Base-by-base conservation (phyloP, 2,329 filamentous ascomycete genomes). In the Cordyceps tenuipes region DNA sequence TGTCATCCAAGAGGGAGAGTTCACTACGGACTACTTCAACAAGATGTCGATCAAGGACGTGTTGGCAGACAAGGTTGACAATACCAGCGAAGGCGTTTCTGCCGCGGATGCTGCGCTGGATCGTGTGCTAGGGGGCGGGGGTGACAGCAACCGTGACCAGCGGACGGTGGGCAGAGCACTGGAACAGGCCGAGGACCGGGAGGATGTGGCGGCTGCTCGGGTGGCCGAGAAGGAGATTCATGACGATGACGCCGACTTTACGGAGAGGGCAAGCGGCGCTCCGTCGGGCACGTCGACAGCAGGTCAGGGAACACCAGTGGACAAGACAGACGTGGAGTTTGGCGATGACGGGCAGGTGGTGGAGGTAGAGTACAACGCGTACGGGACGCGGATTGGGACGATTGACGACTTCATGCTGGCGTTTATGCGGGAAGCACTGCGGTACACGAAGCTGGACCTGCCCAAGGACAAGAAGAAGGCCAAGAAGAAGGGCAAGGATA, bases 1-100 rank as follows among this genome's bases (percentile, higher is more conserved):
- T 8, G 92, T 99, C 60, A 99, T 99, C 66, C 95, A 99, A 70
- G 94, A 97, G 71, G 94, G 94, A 63, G 91, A 93, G 65, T 99
- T 99, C 72, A 99, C 93, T 0, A 99, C 94, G 0, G 94, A 99
- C 68, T 92, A 96, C 71, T 93, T 96, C 74, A 91, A 91, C 67
- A 91, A 88, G 67, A 78, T 89, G 48, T 92, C 65, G 77, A 86
- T 88, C 55, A 80, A 83, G 43, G 89, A 90, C 62, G 86, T 89
- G 55, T 78, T 90, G 29, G 82, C 81, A 57, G 81, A 82, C 13
- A 79, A 83, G 44, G 76, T 81, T 0, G 83, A 86, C 62, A 69
- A 70, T 1, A 72, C 68, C 31, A 73, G 71, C 53, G 68, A 74
- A 56, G 79, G 79, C 0, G 83, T 88, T 62, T 86, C 88, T 23